Conservation (phyloP, 2,329 filamentous ascomycete genomes). For the Paraphoma chrysanthemicola region DNA sequence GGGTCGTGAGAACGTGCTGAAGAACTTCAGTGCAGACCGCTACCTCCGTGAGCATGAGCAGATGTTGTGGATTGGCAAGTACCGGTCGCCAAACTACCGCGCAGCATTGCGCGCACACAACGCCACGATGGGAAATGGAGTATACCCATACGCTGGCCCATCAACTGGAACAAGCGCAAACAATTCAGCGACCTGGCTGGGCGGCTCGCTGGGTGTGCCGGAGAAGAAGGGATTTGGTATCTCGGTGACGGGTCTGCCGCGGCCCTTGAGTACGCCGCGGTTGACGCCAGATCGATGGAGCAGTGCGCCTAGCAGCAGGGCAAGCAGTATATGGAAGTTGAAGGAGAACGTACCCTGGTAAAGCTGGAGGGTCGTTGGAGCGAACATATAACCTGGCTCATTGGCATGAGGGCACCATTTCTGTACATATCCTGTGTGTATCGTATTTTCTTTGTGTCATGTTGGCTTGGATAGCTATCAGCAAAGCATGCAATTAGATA, state of each 20-base stretch:
- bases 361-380: not conserved
- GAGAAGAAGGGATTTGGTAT: constrained; percentile 5
- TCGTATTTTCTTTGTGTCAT: not conserved
- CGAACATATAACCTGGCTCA: not conserved
- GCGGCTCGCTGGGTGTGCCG: not conserved
- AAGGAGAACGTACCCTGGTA: constrained; percentile 1
- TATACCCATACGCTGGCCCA: not conserved
- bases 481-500: not conserved
- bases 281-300: constrained; percentile 4
- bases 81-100: constrained; percentile 5
- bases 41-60: constrained; percentile 68
- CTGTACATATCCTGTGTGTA: not conserved
- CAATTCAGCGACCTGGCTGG: not conserved
- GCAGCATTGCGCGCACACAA: not conserved
- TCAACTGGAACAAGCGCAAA: not conserved
- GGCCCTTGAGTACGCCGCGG: not conserved
- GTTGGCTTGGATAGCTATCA: not conserved
- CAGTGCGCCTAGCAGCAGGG: not conserved
- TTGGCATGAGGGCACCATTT: not conserved
- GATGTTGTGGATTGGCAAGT: constrained; percentile 45
- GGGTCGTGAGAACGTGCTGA: constrained; percentile 63
- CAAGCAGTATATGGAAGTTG: constrained; percentile 5
- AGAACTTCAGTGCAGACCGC: constrained; percentile 63
- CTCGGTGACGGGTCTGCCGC: not conserved
- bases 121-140: not conserved